A percentile compares a stretch with the other conserved stretches of the same genome.
Conservation (phyloP, 2,329 filamentous ascomycete genomes). For the Sporothrix curviconia region DNA sequence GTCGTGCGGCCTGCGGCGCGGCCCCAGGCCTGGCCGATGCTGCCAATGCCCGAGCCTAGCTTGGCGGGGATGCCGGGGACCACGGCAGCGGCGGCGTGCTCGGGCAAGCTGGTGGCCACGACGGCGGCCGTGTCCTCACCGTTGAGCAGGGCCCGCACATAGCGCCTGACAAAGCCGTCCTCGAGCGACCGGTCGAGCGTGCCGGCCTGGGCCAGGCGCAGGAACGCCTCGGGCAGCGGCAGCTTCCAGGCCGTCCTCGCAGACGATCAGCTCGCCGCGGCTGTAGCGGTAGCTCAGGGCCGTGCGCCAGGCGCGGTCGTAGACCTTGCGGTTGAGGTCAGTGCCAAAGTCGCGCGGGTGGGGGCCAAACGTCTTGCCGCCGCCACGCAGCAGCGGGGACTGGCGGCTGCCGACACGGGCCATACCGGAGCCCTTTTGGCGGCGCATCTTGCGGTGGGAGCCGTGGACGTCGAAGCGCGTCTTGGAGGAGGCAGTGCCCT, state of each 20-base stretch:
- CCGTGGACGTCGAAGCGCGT: conserved; percentile 78
- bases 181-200: conserved; percentile 34
- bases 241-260: conserved; percentile 74
- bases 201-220: conserved; percentile 31
- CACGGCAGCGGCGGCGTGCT: neutral
- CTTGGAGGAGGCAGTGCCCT: conserved; percentile 79
- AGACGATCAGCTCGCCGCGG: conserved; percentile 77
- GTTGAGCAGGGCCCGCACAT: conserved; percentile 61
- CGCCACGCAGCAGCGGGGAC: conserved; percentile 74
- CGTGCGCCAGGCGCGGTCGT: conserved; percentile 91
- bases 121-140: conserved; percentile 3
- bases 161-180: conserved; percentile 47
- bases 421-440: conserved; percentile 78
- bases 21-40: conserved; percentile 57
- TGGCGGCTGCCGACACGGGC: conserved; percentile 78
- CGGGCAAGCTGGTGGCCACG: neutral
- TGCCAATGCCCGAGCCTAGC: conserved; percentile 9
- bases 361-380: conserved; percentile 85
- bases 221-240: conserved; percentile 44
- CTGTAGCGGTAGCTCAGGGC: conserved; percentile 88
- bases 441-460: conserved; percentile 71
- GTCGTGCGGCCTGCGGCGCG: conserved; percentile 62
- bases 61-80: conserved; percentile 3
- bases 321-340: conserved; percentile 76
- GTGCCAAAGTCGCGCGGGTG: conserved; percentile 87